Conservation (phyloP, 169 alveolate genomes). For the Sarcocystis neurona region DNA sequence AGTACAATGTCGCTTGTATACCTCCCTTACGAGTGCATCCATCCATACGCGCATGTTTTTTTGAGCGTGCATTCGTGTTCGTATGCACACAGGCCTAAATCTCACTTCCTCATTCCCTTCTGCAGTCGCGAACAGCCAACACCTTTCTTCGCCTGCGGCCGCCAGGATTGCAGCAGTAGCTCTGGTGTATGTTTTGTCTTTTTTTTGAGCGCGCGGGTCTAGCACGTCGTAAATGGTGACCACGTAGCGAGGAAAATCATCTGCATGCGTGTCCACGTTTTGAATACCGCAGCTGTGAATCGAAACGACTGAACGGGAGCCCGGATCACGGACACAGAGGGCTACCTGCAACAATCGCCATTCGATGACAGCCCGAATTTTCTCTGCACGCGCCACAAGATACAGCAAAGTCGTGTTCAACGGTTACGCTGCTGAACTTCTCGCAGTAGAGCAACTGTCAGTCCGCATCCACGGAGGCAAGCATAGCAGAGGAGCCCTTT, state of each 20-base stretch:
- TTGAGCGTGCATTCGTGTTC: not conserved
- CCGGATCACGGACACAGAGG: not conserved
- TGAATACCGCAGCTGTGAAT: slow-evolving; percentile 14
- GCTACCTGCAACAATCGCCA: slow-evolving; percentile 2
- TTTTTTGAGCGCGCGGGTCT: too few relatives aligned
- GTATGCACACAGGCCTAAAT: not conserved
- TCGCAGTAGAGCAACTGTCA: too few relatives aligned
- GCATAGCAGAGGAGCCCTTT: too few relatives aligned
- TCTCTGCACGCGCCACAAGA: not conserved
- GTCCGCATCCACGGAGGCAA: too few relatives aligned
- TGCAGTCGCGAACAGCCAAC: not conserved
- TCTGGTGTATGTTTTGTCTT: not conserved
- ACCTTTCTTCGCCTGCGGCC: not conserved
- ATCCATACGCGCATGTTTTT: not conserved
- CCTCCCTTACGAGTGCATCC: too few relatives aligned
- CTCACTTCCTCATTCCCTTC: slow-evolving; percentile 11
- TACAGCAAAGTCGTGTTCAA: not conserved
- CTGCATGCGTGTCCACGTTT: not conserved
- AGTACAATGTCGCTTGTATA: too few relatives aligned
- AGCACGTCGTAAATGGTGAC: slow-evolving; percentile 3
- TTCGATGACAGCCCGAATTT: not conserved
- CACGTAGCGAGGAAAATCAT: not conserved
- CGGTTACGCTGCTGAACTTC: too few relatives aligned
- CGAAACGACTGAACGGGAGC: not conserved
- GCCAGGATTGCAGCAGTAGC: not conserved